A percentile compares a stretch with the other conserved stretches of the same genome.
Evolutionary conservation across 306 rosid species (phyloP).

Genomic region (Vigna hirtella): DNA sequence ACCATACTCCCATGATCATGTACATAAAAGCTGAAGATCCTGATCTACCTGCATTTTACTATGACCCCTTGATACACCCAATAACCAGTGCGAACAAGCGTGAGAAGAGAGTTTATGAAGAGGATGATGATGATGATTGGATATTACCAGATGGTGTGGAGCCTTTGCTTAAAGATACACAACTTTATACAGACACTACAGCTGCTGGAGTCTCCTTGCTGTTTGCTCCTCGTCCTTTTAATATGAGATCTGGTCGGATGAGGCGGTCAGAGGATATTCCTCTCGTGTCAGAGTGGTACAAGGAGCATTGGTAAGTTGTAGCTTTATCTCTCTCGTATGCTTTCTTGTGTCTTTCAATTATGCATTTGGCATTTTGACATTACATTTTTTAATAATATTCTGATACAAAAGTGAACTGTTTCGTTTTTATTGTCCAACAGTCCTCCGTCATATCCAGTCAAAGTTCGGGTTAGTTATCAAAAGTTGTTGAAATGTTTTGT

Average conservation of each 20-base stretch:
- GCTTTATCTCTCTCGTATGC: neutral
- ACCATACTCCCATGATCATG: conserved; percentile 98
- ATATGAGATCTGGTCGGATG: conserved; percentile 98
- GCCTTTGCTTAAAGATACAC: conserved; percentile 83
- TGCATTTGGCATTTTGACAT: neutral
- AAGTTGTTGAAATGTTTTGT: conserved; percentile 94
- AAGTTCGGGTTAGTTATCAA: conserved; percentile 97
- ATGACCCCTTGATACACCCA: conserved; percentile 98
- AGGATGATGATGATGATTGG: conserved; percentile 89
- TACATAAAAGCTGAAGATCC: conserved; percentile 98
- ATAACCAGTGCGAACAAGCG: conserved; percentile 92
- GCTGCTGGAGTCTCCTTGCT: conserved; percentile 94
- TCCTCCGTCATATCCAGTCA: conserved; percentile 97
- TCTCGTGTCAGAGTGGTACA: conserved; percentile 97
- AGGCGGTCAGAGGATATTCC: conserved; percentile 97
- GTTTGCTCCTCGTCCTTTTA: conserved; percentile 99
- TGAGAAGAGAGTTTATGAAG: conserved; percentile 80
- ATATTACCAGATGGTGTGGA: conserved; percentile 88
- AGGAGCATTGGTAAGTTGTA: conserved; percentile 88
- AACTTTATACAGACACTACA: conserved; percentile 94
- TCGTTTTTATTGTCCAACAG: conserved; percentile 54
- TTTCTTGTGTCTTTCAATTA: neutral
- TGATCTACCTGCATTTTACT: conserved; percentile 96
- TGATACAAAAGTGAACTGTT: neutral
- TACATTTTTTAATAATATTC: neutral